Base-by-base conservation (phyloP, 805 yeast genomes). In the Suhomyces faveliae region DNA sequence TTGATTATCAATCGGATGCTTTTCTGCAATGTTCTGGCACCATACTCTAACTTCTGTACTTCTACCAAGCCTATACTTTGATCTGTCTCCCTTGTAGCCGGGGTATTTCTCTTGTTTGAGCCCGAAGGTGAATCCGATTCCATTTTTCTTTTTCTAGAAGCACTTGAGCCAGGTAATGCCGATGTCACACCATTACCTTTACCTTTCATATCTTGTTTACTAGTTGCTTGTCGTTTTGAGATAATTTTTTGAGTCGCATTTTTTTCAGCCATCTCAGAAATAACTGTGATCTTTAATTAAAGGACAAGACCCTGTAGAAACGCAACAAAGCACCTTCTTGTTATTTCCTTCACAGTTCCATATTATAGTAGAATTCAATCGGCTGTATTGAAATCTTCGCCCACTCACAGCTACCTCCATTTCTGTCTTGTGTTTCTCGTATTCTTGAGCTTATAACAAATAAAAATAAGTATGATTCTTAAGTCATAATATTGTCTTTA, bases 11-110 rank as follows among this genome's bases (percentile, higher is more conserved):
- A 43, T 10, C 50, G 35, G 15, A 55, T 48, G 33, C 47, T 49
- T 35, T 55, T 55, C 37, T 55, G 56, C n/a, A 62, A 52, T 21
- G 62, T 55, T 35, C 73, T 60, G 10, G 74, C 66, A 35, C 71
- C 62, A 51, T 73, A 70, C 54, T 73, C 77, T 20, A 69, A 50
- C 49, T 66, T 71, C 49, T 68, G 69, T 17, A 71, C 60, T 42
- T 72, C 76, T 1, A 70, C 68, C 13, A 40, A 25, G n/a, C 47
- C 51, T 27, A 48, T 46, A n/a, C 13, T 11, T n/a, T 21, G 23
- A 15, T 21, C 35, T 6, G 12, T 11, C 6, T 22, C 17, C 37
- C 17, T 33, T 12, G 20, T 11, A 7, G 4, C n/a, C 2, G 27
- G 7, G 7, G 13, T 6, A 29, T n/a, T 27, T 27, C 19, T 25